A percentile compares a stretch with the other conserved stretches of the same genome.
Evolutionary conservation across 2,329 filamentous ascomycete species (phyloP).

Genomic region (Diaporthe sp.): DNA sequence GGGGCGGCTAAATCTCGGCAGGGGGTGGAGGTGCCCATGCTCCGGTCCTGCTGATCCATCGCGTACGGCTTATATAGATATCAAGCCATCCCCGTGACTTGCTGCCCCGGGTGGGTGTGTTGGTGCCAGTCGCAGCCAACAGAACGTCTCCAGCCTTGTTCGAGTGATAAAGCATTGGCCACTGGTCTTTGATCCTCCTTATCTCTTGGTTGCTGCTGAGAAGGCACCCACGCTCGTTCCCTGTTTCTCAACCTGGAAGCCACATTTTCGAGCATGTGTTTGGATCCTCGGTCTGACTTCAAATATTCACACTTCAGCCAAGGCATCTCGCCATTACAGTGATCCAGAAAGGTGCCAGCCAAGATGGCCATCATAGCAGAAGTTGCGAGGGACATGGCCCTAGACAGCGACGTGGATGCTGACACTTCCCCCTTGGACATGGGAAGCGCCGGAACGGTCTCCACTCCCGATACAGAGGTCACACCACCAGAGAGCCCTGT

Average conservation of each 20-base stretch:
- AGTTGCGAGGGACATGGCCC: constrained; percentile 49
- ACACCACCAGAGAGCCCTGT: constrained; percentile 61
- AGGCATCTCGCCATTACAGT: neutral
- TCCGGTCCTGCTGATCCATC: constrained; percentile 39
- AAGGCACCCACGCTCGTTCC: constrained; percentile 27
- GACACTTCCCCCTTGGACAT: constrained; percentile 53
- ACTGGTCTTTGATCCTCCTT: constrained; percentile 8
- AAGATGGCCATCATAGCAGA: constrained; percentile 44
- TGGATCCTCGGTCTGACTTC: neutral
- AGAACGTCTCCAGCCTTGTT: constrained; percentile 1
- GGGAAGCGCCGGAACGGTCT: constrained; percentile 54
- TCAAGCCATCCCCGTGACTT: constrained; percentile 40
- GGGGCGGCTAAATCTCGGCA: constrained; percentile 49
- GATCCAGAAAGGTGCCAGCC: neutral
- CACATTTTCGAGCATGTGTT: neutral
- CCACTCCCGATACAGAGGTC: constrained; percentile 65
- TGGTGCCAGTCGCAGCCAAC: neutral
- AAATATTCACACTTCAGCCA: neutral
- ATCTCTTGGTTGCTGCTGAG: neutral
- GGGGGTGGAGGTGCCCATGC: constrained; percentile 38
- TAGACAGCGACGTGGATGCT: constrained; percentile 52
- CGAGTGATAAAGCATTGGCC: neutral
- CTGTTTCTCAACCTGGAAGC: neutral
- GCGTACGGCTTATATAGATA: constrained; percentile 44
- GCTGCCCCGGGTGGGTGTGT: constrained; percentile 14